Evolutionary conservation across 139 green algal genomes (phyloP).

Genomic region (Picochlorum costavermella): DNA sequence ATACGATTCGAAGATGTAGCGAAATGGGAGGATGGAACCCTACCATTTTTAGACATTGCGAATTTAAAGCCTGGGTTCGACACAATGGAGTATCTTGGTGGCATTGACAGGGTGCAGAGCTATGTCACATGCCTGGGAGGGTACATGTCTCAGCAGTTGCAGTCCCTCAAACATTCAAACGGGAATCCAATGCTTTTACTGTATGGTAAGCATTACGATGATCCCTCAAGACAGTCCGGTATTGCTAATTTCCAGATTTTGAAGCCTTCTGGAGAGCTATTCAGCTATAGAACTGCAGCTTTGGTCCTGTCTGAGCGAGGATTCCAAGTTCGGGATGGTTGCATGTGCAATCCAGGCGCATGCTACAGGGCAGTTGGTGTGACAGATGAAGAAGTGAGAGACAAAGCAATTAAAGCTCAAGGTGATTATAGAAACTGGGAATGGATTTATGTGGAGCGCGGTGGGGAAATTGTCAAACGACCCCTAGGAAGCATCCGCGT

Average conservation of each 20-base stretch:
- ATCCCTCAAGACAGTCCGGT: background rate
- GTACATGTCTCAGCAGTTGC: constrained; percentile 37
- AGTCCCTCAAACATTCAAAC: constrained; percentile 51
- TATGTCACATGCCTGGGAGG: constrained; percentile 1
- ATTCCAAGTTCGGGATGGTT: constrained; percentile 70
- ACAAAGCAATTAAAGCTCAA: background rate
- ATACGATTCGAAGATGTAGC: constrained; percentile 35
- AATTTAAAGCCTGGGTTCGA: constrained; percentile 41
- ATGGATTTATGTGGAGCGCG: constrained; percentile 61
- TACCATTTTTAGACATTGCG: constrained; percentile 61
- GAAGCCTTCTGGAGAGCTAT: constrained; percentile 49
- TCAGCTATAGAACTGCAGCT: constrained; percentile 60
- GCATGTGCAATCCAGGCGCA: constrained; percentile 89
- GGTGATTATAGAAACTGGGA: constrained; percentile 80
- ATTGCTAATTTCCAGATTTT: constrained; percentile 80
- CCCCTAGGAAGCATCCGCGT: constrained; percentile 65
- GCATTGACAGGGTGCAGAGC: background rate
- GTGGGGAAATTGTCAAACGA: constrained; percentile 1
- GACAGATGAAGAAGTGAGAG: background rate
- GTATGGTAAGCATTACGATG: constrained; percentile 38
- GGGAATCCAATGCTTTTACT: constrained; percentile 40
- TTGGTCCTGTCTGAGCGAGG: constrained; percentile 53
- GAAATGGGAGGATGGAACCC: constrained; percentile 78
- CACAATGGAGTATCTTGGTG: constrained; percentile 31
- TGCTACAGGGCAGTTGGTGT: constrained; percentile 44